Base-by-base conservation (phyloP, 2,329 filamentous ascomycete species). In the Huntiella omanensis region DNA sequence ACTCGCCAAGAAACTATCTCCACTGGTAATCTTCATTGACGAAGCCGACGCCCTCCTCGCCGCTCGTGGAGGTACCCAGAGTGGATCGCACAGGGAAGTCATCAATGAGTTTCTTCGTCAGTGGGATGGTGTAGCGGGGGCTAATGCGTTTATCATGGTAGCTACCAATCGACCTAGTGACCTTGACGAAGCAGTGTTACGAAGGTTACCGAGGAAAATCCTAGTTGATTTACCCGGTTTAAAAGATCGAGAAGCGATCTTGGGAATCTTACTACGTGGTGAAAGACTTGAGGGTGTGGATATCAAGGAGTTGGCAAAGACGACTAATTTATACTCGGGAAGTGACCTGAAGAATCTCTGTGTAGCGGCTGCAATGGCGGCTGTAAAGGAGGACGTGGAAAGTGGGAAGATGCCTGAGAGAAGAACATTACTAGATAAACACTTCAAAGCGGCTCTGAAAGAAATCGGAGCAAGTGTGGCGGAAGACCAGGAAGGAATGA, bases 71-170 rank as follows among this genome's bases (percentile, higher is more conserved):
- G 73, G 73, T 35, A 68, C 71, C 17, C 70, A 71, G 49, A 71
- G 83, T 28, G 74, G 75, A 4, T 78, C 74, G 1, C 83, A 92
- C 54, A 76, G 87, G 43, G 88, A 95, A 59, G 80, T 91, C 46
- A 87, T 96, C 60, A 98, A 95, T 57, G 88, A 98, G 62, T 96
- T 96, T 60, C 66, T 98, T 43, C 81, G 86, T 46, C 88, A 96
- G 60, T 96, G 88, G 91, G 91, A 96, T 55, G 91, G 91, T 8
- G 80, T 96, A 67, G 67, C 68, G 46, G 81, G 83, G 54, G 73
- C 77, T 40, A 82, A 81, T 13, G 85, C 88, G 2, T 96, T 98
- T 59, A 88, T 98, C 60, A 95, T 98, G 86, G 86, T 96, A 0
- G 88, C 91, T 22, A 96, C 87, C 6, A 96, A 98, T 60, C 72